These are phyloP conservation scores for Cyclocybe cylindracea DNA, from an alignment of 768 basidiomycete species.

Conservation along the genomic window DNA sequence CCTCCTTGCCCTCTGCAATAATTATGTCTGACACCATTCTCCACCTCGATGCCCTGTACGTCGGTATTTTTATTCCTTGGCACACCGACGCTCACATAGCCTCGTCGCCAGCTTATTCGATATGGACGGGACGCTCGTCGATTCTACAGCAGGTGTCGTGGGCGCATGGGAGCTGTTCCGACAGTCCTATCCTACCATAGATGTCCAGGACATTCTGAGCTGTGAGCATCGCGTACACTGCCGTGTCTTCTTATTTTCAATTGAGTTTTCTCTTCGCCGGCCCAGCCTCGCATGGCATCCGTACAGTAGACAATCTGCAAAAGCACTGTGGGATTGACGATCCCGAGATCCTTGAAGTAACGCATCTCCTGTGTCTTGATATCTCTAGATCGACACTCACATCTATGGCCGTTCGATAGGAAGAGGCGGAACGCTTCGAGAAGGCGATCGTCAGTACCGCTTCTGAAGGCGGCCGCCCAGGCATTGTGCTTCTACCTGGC, in stretches of 20 bases:
- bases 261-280: slow-evolving; percentile 8
- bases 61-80: slow-evolving; percentile 12
- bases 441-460: slow-evolving; percentile 70
- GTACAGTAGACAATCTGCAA: slow-evolving; percentile 80
- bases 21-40: slow-evolving; percentile 36
- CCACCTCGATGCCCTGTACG: slow-evolving; percentile 46
- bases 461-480: slow-evolving; percentile 49
- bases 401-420: slow-evolving; percentile 36
- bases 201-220: slow-evolving; percentile 61
- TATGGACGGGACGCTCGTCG: slow-evolving; percentile 83
- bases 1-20: slow-evolving; percentile 5
- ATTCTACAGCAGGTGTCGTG: slow-evolving; percentile 80
- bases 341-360: slow-evolving; percentile 69
- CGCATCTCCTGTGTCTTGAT: slow-evolving; percentile 2
- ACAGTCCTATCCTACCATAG: slow-evolving; percentile 64
- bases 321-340: slow-evolving; percentile 71
- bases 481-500: slow-evolving; percentile 77
- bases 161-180: slow-evolving; percentile 85
- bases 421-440: slow-evolving; percentile 79
- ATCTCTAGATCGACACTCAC: slow-evolving; percentile 5
- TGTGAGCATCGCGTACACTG: slow-evolving; percentile 42
- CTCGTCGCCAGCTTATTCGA: slow-evolving; percentile 61
- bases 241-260: slow-evolving; percentile 5
- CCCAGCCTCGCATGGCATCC: slow-evolving; percentile 77
- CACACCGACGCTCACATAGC: slow-evolving; percentile 15